Evolutionary conservation across 768 basidiomycete genomes (phyloP).

Genomic region (Suillus alpinus): DNA sequence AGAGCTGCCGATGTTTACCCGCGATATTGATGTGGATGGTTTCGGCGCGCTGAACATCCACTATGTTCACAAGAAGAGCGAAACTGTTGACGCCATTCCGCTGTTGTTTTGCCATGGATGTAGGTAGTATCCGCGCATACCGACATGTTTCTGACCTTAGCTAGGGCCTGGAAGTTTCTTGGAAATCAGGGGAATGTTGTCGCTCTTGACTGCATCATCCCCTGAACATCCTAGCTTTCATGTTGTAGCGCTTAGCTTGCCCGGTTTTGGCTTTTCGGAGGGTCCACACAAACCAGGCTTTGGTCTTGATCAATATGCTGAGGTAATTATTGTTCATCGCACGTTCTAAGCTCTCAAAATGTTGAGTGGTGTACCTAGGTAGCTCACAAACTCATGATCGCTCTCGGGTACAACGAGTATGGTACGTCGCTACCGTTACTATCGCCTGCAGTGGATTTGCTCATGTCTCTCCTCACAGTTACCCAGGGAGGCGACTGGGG

Average conservation of each 20-base stretch:
- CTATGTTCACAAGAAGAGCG: slow-evolving; percentile 55
- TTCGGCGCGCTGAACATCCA: slow-evolving; percentile 53
- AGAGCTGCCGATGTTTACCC: slow-evolving; percentile 35
- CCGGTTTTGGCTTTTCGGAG: slow-evolving; percentile 54
- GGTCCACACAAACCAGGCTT: slow-evolving; percentile 55
- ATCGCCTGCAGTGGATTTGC: not conserved
- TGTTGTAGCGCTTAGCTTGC: slow-evolving; percentile 43
- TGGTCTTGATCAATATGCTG: slow-evolving; percentile 47
- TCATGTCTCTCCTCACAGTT: slow-evolving; percentile 26
- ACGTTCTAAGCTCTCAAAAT: not conserved
- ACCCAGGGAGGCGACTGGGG: slow-evolving; percentile 54
- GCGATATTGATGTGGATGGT: slow-evolving; percentile 47
- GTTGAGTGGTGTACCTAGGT: slow-evolving; percentile 27
- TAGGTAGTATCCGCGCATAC: slow-evolving; percentile 39
- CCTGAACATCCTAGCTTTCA: slow-evolving; percentile 55
- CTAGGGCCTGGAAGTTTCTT: slow-evolving; percentile 1
- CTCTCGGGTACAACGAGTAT: slow-evolving; percentile 30
- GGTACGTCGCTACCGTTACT: not conserved
- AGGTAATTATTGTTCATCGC: slow-evolving; percentile 32
- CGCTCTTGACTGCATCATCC: slow-evolving; percentile 42
- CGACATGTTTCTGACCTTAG: not conserved
- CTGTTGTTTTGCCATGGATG: slow-evolving; percentile 64
- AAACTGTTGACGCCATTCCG: slow-evolving; percentile 44
- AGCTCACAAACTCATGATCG: slow-evolving; percentile 47
- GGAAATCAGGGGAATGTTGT: slow-evolving; percentile 11